Base-by-base conservation (phyloP, 768 basidiomycete species). In the Lentinus brumalis region DNA sequence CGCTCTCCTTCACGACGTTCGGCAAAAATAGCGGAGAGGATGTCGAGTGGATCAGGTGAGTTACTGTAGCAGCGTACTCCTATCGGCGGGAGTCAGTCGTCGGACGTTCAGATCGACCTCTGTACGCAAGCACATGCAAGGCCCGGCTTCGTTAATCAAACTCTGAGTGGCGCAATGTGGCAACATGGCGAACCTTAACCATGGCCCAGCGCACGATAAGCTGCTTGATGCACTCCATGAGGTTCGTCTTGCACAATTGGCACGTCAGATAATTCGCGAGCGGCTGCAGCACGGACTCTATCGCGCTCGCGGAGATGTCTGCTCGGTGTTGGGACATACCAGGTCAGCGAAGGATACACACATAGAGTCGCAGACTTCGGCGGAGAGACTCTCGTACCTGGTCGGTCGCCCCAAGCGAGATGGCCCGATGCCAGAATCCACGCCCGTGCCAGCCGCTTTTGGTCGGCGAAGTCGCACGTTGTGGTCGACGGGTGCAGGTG, bases 341-440 rank as follows among this genome's bases (percentile, higher is more conserved):
- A 11, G 35, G 8, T 18, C 29, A 12, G 41, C 16, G 26, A n/a
- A 30, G 9, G 32, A 16, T 5, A 16, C 18, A 11, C 14, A 12
- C 21, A 29, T 12, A 18, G 8, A 12, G 85, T 86, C 15, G 89
- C 88, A n/a, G 91, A 69, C 70, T 92, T 90, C 91, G 66, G 52
- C 53, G n/a, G n/a, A 49, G 46, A 5, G 11, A 4, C 38, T 7
- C 18, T 72, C 81, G 61, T 66, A 91, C 89, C 89, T 63, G 89
- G 87, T 61, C 88, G 78, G 40, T 87, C 87, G 72, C 91, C 90
- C 90, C 90, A 92, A 5, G 87, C 87, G 9, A 92, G 81, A 73
- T 91, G 90, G 3, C 89, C 89, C 0, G 86, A 83, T 16, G 91
- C 89, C 41, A 92, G 74, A 16, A 89, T 87, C 90, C 90, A 92